Evolutionary conservation across 352 stramenopile genomes (phyloP).

Genomic region (Saprolegnia parasitica): DNA sequence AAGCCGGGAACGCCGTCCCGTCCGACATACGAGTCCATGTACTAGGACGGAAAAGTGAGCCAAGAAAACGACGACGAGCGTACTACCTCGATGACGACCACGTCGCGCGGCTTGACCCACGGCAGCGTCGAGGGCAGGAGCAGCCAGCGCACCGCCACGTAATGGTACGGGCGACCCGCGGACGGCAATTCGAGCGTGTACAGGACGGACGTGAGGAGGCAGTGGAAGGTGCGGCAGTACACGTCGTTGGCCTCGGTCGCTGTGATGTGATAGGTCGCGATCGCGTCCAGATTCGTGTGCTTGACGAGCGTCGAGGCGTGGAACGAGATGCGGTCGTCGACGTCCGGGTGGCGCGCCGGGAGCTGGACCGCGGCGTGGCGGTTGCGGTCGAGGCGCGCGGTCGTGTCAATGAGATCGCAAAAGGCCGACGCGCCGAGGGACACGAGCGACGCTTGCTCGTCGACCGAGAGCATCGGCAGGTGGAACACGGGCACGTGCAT

Average conservation of each 20-base stretch:
- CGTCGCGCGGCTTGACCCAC: constrained; percentile 20
- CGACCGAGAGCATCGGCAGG: constrained; percentile 14
- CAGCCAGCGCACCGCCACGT: constrained; percentile 15
- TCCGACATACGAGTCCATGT: constrained; percentile 36
- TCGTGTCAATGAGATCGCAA: constrained; percentile 17
- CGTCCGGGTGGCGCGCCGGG: too few species aligned
- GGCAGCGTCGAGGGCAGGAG: constrained; percentile 14
- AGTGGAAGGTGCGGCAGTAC: constrained; percentile 19
- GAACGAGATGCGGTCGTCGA: neutral
- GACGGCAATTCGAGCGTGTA: constrained; percentile 22
- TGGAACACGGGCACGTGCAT: constrained; percentile 1
- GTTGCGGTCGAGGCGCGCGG: neutral
- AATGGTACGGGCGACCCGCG: constrained; percentile 7
- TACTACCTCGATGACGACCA: constrained; percentile 16
- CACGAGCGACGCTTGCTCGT: constrained; percentile 21
- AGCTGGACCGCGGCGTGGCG: too few species aligned
- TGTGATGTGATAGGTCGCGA: constrained; percentile 16
- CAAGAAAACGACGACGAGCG: too few species aligned
- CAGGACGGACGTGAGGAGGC: constrained; percentile 14
- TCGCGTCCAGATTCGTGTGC: neutral
- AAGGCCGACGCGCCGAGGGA: neutral
- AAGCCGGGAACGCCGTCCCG: constrained; percentile 50
- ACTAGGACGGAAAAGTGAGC: neutral
- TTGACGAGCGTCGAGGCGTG: constrained; percentile 19
- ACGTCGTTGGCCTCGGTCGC: constrained; percentile 6